A percentile compares a stretch with the other conserved stretches of the same genome.
These are phyloP conservation scores for Xylaria castorea DNA, from an alignment of 495 filamentous ascomycete genomes.

Conservation along the genomic window DNA sequence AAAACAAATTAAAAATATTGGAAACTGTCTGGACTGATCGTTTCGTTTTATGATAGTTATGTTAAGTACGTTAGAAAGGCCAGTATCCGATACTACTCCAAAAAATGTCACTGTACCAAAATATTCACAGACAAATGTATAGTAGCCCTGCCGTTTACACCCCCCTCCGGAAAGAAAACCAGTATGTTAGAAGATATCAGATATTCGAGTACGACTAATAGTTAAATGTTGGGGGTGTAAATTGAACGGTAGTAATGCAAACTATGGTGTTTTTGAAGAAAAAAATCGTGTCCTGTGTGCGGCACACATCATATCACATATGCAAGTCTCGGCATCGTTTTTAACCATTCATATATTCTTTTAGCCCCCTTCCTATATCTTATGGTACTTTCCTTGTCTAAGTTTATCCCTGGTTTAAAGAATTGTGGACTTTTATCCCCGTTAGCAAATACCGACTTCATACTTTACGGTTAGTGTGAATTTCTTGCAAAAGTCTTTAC, in stretches of 20 bases:
- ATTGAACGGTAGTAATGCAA: not conserved
- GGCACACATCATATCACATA: not conserved
- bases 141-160: not conserved
- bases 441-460: not conserved
- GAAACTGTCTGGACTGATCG: not conserved
- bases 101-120: not conserved
- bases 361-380: not conserved
- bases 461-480: not conserved
- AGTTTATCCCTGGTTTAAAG: not conserved
- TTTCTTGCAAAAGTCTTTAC: not conserved
- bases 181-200: not conserved
- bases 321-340: not conserved
- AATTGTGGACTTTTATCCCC: not conserved
- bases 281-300: not conserved
- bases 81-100: not conserved
- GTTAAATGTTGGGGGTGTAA: not conserved
- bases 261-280: not conserved
- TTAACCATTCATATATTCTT: not conserved
- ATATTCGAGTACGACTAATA: not conserved
- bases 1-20: not conserved
- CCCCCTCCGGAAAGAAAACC: too few species aligned
- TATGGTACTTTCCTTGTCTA: not conserved
- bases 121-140: not conserved
- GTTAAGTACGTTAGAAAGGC: not conserved
- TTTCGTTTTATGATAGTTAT: not conserved